A percentile compares a stretch with the other conserved stretches of the same genome.
Evolutionary conservation across 2,329 filamentous ascomycete species (phyloP).

Genomic region (Gaeumannomyces sp.): DNA sequence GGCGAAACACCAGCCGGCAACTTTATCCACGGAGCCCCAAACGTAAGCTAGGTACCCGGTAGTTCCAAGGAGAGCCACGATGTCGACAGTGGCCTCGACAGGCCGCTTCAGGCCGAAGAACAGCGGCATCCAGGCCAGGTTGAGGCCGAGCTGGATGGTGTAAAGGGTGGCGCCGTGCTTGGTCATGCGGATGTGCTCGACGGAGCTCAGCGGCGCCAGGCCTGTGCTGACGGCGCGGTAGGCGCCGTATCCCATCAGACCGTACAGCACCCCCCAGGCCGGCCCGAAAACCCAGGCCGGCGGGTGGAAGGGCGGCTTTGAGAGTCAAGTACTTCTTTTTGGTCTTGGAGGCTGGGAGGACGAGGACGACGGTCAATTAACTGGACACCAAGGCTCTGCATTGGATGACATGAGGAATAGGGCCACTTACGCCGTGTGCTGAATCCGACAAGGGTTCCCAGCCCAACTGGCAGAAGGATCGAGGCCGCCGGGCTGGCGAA

Average conservation of each 20-base stretch:
- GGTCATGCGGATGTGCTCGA: conserved; percentile 50
- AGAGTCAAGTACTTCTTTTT: conserved; percentile 58
- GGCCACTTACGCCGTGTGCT: conserved; percentile 52
- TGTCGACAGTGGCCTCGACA: conserved; percentile 67
- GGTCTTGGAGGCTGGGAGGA: conserved; percentile 40
- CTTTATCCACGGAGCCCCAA: conserved; percentile 68
- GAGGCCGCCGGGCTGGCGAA: conserved; percentile 68
- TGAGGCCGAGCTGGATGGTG: conserved; percentile 77
- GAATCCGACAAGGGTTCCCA: conserved; percentile 70
- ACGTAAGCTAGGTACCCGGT: conserved; percentile 69
- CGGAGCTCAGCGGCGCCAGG: conserved; percentile 48
- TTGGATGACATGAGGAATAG: conserved; percentile 3
- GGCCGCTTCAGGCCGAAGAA: conserved; percentile 79
- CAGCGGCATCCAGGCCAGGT: conserved; percentile 85
- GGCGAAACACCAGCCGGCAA: conserved; percentile 66
- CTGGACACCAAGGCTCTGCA: conserved; percentile 5
- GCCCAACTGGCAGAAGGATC: conserved; percentile 66
- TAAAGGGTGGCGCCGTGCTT: conserved; percentile 73
- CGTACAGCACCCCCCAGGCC: conserved; percentile 62
- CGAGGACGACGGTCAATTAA: conserved; percentile 7
- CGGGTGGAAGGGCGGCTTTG: conserved; percentile 59
- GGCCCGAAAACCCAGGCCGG: conserved; percentile 58
- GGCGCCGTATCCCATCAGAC: conserved; percentile 81
- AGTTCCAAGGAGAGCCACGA: conserved; percentile 64
- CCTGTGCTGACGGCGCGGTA: conserved; percentile 67